Evolutionary conservation across 2,329 filamentous ascomycete species (phyloP), one percentile per base, ranked within the genome.

Genomic region (Talaromyces piceae): DNA sequence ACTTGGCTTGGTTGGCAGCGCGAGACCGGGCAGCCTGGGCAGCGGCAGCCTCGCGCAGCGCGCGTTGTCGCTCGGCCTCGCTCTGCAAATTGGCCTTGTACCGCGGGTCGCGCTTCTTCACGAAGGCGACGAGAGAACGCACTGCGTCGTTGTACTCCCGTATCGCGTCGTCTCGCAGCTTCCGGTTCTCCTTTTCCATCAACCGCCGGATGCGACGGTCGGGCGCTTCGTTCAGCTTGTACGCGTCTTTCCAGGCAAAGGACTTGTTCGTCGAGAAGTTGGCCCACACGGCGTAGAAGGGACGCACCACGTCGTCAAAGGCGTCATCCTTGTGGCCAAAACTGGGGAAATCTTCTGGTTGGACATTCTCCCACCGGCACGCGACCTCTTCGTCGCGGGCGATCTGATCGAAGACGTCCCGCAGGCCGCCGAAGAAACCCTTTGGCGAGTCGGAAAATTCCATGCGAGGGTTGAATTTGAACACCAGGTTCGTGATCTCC

Each of bases 111-210:
- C 93, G 81, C 72, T 95, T 97, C 58, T 88, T 84, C 13, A 91
- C 86, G 68, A 97, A 97, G 1, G 83, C 78, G 2, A 97, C 86
- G 11, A 98, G 77, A 5, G 89, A 87, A 51, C 88, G 76, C 26
- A 98, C 89, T 3, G 90, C 87, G 54, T 95, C 90, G 68, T 96
- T 97, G 73, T 95, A 97, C 58, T 95, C 88, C 51, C 86, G 81
- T 9, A 87, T 81, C 2, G 83, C 89, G 49, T 91, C 87, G 18
- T 96, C 91, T 48, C 93, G 81, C 22, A 86, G 70, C 57, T 86
- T 87, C 59, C 84, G 87, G 67, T 98, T 98, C 66, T 96, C 91
- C 68, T 95, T 96, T 65, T 97, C 93, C 84, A 97, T 95, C 33
- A 88, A 63, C 27, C 93, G 81, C 47, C 91, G 83, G 13, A 88